These are phyloP conservation scores for Kalanchoe fedtschenkoi DNA, from an alignment of 164 flowering plant genomes.

Conservation along the genomic window DNA sequence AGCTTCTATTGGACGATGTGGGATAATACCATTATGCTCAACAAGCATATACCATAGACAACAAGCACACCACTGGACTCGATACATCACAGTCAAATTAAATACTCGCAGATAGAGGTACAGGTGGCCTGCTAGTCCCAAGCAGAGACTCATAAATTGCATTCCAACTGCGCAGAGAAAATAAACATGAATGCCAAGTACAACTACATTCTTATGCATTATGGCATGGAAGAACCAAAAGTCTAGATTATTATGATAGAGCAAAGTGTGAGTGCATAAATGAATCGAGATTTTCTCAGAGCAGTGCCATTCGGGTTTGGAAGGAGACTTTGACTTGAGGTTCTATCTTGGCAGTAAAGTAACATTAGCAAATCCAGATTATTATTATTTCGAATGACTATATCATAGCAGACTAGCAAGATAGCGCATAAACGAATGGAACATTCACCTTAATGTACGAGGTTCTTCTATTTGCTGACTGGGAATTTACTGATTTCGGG, in stretches of 20 bases:
- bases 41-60: not conserved
- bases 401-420: not conserved
- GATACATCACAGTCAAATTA: not conserved
- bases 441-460: no score
- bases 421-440: not conserved
- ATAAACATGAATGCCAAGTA: not conserved
- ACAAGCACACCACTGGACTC: not conserved
- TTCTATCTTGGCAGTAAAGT: not conserved
- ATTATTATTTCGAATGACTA: not conserved
- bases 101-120: not conserved
- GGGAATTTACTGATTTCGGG: no score
- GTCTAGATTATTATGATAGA: not conserved
- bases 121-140: slow-evolving; percentile 1
- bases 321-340: not conserved
- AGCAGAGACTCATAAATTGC: slow-evolving; percentile 2
- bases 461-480: no score
- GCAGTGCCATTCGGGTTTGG: not conserved
- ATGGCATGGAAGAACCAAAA: not conserved
- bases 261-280: not conserved
- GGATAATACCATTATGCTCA: no score
- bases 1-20: no score
- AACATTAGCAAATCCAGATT: not conserved
- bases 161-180: not conserved
- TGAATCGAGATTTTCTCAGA: not conserved
- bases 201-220: not conserved